These are phyloP conservation scores for Umbelopsis vinacea DNA, from an alignment of 192 early-diverging fungal species.

Conservation along the genomic window DNA sequence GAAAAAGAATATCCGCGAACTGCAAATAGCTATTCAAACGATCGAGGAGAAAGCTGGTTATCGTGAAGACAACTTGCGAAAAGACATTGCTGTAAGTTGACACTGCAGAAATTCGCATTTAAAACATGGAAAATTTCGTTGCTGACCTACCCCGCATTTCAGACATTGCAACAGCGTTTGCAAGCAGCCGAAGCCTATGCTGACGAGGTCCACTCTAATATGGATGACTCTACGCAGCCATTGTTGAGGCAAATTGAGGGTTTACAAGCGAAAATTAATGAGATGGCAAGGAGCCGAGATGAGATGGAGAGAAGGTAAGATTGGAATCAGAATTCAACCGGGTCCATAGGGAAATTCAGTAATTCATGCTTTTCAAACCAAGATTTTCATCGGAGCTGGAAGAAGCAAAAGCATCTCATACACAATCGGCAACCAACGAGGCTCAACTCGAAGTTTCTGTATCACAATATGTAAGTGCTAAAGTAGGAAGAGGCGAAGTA, in stretches of 20 bases:
- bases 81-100: slow-evolving; percentile 38
- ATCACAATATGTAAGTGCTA: slow-evolving; percentile 28
- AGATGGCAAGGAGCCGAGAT: slow-evolving; percentile 48
- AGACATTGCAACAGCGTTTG: slow-evolving; percentile 44
- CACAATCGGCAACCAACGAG: slow-evolving; percentile 36
- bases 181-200: slow-evolving; percentile 45
- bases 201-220: slow-evolving; percentile 40
- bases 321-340: background rate
- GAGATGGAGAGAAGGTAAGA: slow-evolving; percentile 46
- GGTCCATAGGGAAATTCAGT: background rate
- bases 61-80: slow-evolving; percentile 47
- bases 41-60: slow-evolving; percentile 46
- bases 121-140: too few species aligned
- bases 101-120: too few species aligned
- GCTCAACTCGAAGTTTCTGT: slow-evolving; percentile 34
- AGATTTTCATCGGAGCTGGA: slow-evolving; percentile 29
- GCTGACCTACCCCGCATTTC: background rate
- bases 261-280: slow-evolving; percentile 46
- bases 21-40: slow-evolving; percentile 47
- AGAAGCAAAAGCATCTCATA: slow-evolving; percentile 33
- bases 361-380: background rate
- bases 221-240: slow-evolving; percentile 51
- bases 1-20: slow-evolving; percentile 45
- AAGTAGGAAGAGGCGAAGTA: slow-evolving; percentile 3
- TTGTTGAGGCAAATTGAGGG: slow-evolving; percentile 51